Conservation (phyloP, 257 asterid genomes). For the Petunia secreta region DNA sequence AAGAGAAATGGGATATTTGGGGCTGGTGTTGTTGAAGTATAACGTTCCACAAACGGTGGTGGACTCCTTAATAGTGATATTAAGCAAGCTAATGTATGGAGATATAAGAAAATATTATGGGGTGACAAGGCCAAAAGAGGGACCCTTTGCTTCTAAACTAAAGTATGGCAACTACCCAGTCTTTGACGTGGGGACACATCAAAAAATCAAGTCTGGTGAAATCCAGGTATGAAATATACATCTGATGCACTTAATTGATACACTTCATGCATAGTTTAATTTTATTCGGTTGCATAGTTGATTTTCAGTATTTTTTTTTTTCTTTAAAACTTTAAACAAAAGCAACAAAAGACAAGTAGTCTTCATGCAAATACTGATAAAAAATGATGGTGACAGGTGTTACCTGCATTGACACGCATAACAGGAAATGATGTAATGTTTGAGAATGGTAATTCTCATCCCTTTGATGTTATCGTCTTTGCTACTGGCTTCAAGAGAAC, state of each 20-base stretch:
- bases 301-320: neutral
- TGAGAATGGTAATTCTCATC: slow-evolving; percentile 46
- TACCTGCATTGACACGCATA: slow-evolving; percentile 50
- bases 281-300: neutral
- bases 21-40: slow-evolving; percentile 34
- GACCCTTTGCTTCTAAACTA: slow-evolving; percentile 53
- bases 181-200: slow-evolving; percentile 62
- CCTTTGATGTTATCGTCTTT: slow-evolving; percentile 62
- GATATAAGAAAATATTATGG: slow-evolving; percentile 64
- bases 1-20: slow-evolving; percentile 42
- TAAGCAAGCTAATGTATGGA: slow-evolving; percentile 59
- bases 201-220: slow-evolving; percentile 53
- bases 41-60: slow-evolving; percentile 35
- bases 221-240: slow-evolving; percentile 51
- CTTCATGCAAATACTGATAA: neutral
- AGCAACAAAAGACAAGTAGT: neutral
- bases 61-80: slow-evolving; percentile 37
- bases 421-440: slow-evolving; percentile 48
- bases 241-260: neutral
- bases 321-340: neutral
- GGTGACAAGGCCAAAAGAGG: slow-evolving; percentile 59
- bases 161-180: slow-evolving; percentile 74
- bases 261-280: neutral
- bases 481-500: slow-evolving; percentile 86
- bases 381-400: slow-evolving; percentile 44